phyloP scores from a whole-genome alignment of 108 stramenopile species.

The Cylindrotheca closterium region DNA sequence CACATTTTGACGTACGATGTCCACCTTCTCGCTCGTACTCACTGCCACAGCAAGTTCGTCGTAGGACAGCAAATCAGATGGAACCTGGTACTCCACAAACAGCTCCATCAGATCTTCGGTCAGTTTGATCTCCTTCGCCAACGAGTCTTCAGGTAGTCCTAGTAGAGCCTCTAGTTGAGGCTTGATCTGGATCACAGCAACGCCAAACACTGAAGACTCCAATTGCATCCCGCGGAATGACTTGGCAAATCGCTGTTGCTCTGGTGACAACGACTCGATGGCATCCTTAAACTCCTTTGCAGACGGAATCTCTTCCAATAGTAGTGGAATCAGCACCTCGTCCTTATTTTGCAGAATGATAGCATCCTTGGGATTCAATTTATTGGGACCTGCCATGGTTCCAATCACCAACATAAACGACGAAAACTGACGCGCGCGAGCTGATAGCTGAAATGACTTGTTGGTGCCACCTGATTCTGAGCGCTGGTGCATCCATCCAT shows the following conservation, averaged over 20 bases:
- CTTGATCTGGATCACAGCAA: slow-evolving; percentile 84
- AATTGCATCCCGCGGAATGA: slow-evolving; percentile 87
- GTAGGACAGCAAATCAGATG: slow-evolving; percentile 83
- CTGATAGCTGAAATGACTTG: slow-evolving; percentile 28
- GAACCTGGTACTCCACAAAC: slow-evolving; percentile 86
- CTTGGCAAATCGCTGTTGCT: slow-evolving; percentile 85
- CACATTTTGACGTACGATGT: slow-evolving; percentile 60
- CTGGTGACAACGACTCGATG: slow-evolving; percentile 77
- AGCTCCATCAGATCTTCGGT: slow-evolving; percentile 81
- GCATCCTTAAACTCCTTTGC: slow-evolving; percentile 92
- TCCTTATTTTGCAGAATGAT: slow-evolving; percentile 90
- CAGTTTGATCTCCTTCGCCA: slow-evolving; percentile 86
- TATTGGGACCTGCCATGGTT: slow-evolving; percentile 57
- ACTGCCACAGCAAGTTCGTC: slow-evolving; percentile 34
- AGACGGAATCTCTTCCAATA: slow-evolving; percentile 80
- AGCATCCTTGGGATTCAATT: slow-evolving; percentile 79
- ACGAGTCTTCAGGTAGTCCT: slow-evolving; percentile 56
- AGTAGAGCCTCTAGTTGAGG: slow-evolving; percentile 84
- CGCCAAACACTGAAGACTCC: slow-evolving; percentile 74
- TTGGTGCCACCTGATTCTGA: slow-evolving; percentile 16
- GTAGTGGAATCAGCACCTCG: slow-evolving; percentile 76
- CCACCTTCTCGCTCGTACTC: slow-evolving; percentile 52
- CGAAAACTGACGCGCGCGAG: slow-evolving; percentile 80
- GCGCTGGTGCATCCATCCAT: slow-evolving; percentile 67
- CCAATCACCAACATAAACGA: slow-evolving; percentile 80